Percentiles rank a stretch among this genome's conserved stretches.
These are phyloP conservation scores for Phytophthora chlamydospora DNA, from an alignment of 352 stramenopile species.

Conservation along the genomic window DNA sequence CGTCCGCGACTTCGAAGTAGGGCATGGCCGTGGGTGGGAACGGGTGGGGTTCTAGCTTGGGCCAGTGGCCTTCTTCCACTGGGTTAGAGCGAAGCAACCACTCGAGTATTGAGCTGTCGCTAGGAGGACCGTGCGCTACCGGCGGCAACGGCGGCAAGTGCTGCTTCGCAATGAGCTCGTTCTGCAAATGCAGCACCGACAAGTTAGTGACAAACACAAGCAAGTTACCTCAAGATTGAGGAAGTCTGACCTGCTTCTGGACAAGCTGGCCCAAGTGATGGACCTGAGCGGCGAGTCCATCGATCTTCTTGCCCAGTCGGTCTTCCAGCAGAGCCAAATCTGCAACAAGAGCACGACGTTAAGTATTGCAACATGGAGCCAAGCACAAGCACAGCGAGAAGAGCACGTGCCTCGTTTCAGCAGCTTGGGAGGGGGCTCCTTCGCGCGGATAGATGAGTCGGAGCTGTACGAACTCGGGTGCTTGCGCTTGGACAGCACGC, in stretches of 20 bases:
- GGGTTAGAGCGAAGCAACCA: constrained; percentile 65
- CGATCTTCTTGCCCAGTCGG: constrained; percentile 59
- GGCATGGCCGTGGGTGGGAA: constrained; percentile 36
- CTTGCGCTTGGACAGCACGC: constrained; percentile 88
- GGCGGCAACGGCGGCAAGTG: constrained; percentile 35
- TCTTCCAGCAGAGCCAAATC: constrained; percentile 70
- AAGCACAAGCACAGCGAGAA: neutral
- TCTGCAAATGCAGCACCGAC: constrained; percentile 23
- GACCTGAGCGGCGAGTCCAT: constrained; percentile 58
- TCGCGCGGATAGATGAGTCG: constrained; percentile 47
- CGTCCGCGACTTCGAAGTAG: constrained; percentile 62
- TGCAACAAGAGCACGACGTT: constrained; percentile 19
- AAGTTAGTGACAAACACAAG: constrained; percentile 7
- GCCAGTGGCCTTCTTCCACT: constrained; percentile 46
- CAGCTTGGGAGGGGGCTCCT: constrained; percentile 66
- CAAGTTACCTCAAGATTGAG: neutral
- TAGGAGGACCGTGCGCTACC: constrained; percentile 22
- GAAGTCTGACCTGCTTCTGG: constrained; percentile 58
- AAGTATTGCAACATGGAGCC: neutral
- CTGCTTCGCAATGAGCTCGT: constrained; percentile 56
- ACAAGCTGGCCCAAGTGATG: constrained; percentile 61
- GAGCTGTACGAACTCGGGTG: constrained; percentile 55
- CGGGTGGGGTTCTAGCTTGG: constrained; percentile 26
- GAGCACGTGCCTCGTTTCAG: constrained; percentile 56
- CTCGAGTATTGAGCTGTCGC: constrained; percentile 56